These are phyloP conservation scores for Micromonas commoda DNA, from an alignment of 139 green algal species.

Conservation along the genomic window DNA sequence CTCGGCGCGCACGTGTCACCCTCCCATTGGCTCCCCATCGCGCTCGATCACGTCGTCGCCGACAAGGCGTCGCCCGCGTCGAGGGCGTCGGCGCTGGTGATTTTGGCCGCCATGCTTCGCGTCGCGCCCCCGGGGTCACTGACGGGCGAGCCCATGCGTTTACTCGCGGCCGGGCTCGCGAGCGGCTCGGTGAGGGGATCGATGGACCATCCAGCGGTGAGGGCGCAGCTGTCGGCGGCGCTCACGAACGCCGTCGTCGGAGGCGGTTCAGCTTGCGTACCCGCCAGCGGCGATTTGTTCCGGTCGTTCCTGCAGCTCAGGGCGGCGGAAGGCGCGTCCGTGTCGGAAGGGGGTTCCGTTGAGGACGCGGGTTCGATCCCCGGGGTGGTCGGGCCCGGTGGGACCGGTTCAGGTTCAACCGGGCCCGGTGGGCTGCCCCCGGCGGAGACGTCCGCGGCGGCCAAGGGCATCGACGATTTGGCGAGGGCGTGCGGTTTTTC, in stretches of 20 bases:
- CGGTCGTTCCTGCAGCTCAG: neutral
- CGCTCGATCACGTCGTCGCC: neutral
- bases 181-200: neutral
- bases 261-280: no score
- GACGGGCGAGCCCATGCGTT: neutral
- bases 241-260: neutral
- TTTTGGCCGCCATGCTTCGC: neutral
- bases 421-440: no score
- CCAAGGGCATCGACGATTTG: neutral
- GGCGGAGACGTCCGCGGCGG: neutral
- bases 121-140: neutral
- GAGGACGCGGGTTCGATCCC: no score
- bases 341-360: no score
- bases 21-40: neutral
- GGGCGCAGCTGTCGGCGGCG: neutral
- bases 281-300: neutral
- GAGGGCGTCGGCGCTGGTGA: neutral
- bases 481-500: neutral
- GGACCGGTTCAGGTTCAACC: no score
- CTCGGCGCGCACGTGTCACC: neutral
- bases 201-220: neutral
- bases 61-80: neutral
- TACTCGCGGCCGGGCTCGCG: neutral
- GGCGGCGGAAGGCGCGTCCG: no score
- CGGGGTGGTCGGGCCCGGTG: no score